These are phyloP conservation scores for Cutaneotrichosporon dermatis DNA, from an alignment of 1,284 basidiomycete genomes.

Conservation along the genomic window DNA sequence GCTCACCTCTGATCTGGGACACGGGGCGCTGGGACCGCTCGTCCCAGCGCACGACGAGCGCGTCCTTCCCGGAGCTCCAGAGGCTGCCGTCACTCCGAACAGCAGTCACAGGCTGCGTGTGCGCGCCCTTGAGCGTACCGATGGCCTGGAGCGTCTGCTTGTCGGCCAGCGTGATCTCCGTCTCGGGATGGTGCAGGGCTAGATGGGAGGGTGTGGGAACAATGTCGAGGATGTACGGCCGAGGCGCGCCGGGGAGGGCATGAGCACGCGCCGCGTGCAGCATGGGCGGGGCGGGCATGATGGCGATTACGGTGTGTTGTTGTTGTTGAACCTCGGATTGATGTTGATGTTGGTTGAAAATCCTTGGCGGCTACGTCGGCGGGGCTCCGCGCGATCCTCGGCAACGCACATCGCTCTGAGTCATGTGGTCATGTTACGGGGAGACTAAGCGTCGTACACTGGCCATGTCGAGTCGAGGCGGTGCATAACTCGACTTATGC, in stretches of 20 bases:
- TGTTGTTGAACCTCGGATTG: background rate
- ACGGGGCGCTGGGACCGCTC: constrained; percentile 34
- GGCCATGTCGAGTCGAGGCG: too few relatives aligned
- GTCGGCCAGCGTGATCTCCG: constrained; percentile 42
- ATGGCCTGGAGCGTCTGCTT: constrained; percentile 40
- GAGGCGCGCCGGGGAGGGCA: background rate
- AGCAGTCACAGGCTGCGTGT: constrained; percentile 32
- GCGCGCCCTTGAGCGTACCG: constrained; percentile 38
- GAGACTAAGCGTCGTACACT: too few relatives aligned
- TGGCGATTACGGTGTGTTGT: background rate
- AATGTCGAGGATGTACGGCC: constrained; percentile 43
- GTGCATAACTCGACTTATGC: background rate
- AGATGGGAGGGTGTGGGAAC: constrained; percentile 39
- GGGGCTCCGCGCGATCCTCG: too few relatives aligned
- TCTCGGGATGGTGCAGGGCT: constrained; percentile 42
- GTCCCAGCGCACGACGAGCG: constrained; percentile 45
- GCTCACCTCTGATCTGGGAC: constrained; percentile 41
- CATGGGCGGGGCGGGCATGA: background rate
- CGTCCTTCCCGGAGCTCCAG: constrained; percentile 46
- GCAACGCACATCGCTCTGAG: too few relatives aligned
- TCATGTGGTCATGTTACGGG: too few relatives aligned
- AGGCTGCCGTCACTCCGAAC: constrained; percentile 30
- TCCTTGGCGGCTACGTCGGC: too few relatives aligned
- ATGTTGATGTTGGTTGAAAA: too few relatives aligned
- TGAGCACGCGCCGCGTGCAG: background rate